A percentile compares a stretch with the other conserved stretches of the same genome.
Conservation (phyloP, 345 rosid genomes). For the Bruguiera parviflora region DNA sequence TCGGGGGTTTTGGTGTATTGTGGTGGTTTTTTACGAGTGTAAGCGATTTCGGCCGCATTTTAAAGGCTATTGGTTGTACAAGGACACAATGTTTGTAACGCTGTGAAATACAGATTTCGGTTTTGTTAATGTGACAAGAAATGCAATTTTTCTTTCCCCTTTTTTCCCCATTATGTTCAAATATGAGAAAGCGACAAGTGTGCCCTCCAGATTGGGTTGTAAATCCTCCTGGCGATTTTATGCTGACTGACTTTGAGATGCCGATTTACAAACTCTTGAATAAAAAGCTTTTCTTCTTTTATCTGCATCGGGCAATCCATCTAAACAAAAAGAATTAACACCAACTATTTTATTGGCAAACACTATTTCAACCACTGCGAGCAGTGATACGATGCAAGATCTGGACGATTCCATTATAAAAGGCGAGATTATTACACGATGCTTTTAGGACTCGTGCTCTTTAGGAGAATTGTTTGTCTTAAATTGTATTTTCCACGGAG, state of each 20-base stretch:
- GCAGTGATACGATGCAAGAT: no score
- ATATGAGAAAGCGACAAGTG: no score
- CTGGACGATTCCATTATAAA: neutral
- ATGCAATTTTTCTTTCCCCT: no score
- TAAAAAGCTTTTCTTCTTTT: no score
- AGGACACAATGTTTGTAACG: slow-evolving; percentile 17
- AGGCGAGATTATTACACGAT: neutral
- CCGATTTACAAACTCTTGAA: no score
- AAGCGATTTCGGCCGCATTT: slow-evolving; percentile 28
- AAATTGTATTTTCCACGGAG: slow-evolving; percentile 7
- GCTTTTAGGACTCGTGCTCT: neutral
- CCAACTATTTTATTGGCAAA: neutral
- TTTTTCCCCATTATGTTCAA: no score
- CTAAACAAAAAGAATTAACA: no score
- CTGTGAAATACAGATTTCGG: neutral
- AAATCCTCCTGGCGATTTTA: no score
- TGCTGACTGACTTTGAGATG: no score
- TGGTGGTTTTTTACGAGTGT: slow-evolving; percentile 6
- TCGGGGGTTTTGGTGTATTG: slow-evolving; percentile 19
- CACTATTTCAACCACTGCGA: no score
- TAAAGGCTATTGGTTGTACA: slow-evolving; percentile 31
- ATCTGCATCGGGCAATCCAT: no score
- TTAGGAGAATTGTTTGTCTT: slow-evolving; percentile 3
- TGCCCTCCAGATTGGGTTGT: no score
- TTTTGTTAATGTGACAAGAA: neutral